phyloP scores from a whole-genome alignment of 2,329 filamentous ascomycete genomes.

The Penicillium palitans region DNA sequence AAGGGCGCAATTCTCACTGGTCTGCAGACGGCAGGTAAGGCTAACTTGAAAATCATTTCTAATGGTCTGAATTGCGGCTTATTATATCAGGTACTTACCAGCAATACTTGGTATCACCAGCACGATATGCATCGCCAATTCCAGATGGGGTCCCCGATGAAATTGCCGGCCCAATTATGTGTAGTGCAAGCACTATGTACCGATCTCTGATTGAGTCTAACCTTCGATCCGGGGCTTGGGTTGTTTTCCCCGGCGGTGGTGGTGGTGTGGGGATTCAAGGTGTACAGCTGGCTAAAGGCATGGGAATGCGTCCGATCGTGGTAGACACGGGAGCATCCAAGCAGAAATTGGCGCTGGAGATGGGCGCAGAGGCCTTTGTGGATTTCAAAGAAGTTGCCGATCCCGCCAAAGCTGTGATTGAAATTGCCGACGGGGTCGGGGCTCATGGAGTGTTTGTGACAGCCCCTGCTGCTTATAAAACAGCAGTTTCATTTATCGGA shows the following conservation, averaged over 20 bases:
- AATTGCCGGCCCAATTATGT: conserved; percentile 62
- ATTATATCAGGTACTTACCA: conserved; percentile 53
- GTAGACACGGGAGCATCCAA: conserved; percentile 55
- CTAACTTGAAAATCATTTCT: neutral
- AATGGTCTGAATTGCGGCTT: neutral
- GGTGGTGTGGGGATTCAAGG: conserved; percentile 60
- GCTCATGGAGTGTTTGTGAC: conserved; percentile 50
- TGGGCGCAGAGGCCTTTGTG: conserved; percentile 59
- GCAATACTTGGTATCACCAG: conserved; percentile 59
- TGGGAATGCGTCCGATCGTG: conserved; percentile 59
- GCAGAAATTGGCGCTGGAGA: conserved; percentile 46
- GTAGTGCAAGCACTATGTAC: conserved; percentile 59
- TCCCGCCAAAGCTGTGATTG: conserved; percentile 44
- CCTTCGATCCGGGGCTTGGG: conserved; percentile 55
- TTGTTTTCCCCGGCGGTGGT: conserved; percentile 45
- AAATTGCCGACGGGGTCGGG: conserved; percentile 49
- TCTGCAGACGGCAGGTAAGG: conserved; percentile 45
- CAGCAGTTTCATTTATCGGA: conserved; percentile 42
- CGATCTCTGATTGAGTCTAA: conserved; percentile 55
- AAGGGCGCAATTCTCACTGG: conserved; percentile 33
- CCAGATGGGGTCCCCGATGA: conserved; percentile 57
- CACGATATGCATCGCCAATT: conserved; percentile 56
- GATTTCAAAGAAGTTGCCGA: conserved; percentile 51
- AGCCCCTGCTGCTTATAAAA: conserved; percentile 43
- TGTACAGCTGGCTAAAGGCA: conserved; percentile 55